phyloP scores from a whole-genome alignment of 169 alveolate species.

The Eimeria necatrix region DNA sequence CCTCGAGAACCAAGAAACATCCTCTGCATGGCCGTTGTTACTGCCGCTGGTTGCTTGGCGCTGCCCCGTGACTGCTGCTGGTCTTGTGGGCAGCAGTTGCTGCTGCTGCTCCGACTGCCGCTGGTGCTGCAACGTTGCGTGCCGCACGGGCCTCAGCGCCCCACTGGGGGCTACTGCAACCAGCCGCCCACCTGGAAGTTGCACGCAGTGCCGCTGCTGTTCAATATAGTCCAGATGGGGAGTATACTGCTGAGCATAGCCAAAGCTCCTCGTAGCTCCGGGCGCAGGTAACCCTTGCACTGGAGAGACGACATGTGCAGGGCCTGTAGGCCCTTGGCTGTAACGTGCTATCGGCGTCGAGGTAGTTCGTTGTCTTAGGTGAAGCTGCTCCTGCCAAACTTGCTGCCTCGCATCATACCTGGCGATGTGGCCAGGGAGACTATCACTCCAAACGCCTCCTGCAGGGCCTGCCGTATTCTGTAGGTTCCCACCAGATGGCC shows the following conservation, averaged over 20 bases:
- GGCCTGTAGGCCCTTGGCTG: conserved; percentile 65
- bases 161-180: conserved; percentile 56
- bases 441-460: conserved; percentile 25
- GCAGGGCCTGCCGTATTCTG: background rate
- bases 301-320: conserved; percentile 8
- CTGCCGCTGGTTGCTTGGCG: conserved; percentile 20
- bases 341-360: conserved; percentile 31
- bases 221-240: conserved; percentile 20
- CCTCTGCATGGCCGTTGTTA: conserved; percentile 21
- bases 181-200: conserved; percentile 54
- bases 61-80: conserved; percentile 39
- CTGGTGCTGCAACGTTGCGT: conserved; percentile 24
- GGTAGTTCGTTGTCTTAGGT: conserved; percentile 14
- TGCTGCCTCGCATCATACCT: conserved; percentile 41
- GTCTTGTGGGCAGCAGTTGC: conserved; percentile 16
- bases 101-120: conserved; percentile 16
- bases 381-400: conserved; percentile 57
- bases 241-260: conserved; percentile 14
- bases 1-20: conserved; percentile 32
- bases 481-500: background rate
- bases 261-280: conserved; percentile 19
- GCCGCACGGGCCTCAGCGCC: conserved; percentile 50
- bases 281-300: conserved; percentile 23
- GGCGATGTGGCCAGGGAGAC: conserved; percentile 36
- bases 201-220: conserved; percentile 72